A percentile compares a stretch with the other conserved stretches of the same genome.
Evolutionary conservation across 768 basidiomycete genomes (phyloP).

Genomic region (Panellus pusillus): DNA sequence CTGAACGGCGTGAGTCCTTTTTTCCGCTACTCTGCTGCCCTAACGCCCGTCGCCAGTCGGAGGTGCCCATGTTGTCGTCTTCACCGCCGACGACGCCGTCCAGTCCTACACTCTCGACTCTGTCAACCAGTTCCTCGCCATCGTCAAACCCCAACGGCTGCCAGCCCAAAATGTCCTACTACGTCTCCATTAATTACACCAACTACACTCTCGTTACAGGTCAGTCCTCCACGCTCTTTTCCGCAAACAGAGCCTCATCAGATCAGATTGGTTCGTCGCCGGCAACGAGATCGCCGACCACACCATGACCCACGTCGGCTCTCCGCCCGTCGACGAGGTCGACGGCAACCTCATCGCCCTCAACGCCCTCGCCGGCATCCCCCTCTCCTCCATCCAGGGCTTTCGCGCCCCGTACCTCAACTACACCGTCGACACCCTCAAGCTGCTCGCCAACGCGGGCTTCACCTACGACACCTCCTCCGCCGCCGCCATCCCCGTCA

Average conservation of each 20-base stretch:
- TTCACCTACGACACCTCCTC: conserved; percentile 76
- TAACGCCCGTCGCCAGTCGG: conserved; percentile 25
- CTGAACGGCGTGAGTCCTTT: conserved; percentile 38
- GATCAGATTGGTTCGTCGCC: conserved; percentile 69
- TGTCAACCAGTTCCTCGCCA: conserved; percentile 76
- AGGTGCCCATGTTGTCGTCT: conserved; percentile 48
- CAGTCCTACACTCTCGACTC: conserved; percentile 76
- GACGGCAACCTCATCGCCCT: conserved; percentile 78
- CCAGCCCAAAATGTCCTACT: conserved; percentile 73
- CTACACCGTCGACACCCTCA: conserved; percentile 63
- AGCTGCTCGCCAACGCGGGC: conserved; percentile 48
- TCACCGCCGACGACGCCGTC: conserved; percentile 59
- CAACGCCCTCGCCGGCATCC: conserved; percentile 78
- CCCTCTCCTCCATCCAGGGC: conserved; percentile 59
- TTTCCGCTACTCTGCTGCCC: not conserved
- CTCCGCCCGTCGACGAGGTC: conserved; percentile 62
- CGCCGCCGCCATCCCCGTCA: conserved; percentile 62
- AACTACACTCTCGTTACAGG: conserved; percentile 74
- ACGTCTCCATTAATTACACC: conserved; percentile 67
- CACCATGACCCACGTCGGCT: conserved; percentile 78
- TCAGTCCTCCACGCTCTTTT: conserved; percentile 37
- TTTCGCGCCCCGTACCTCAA: conserved; percentile 80
- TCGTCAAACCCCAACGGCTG: conserved; percentile 80
- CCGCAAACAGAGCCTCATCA: not conserved
- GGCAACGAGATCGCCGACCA: conserved; percentile 85